phyloP scores from a whole-genome alignment of 2,329 filamentous ascomycete genomes.

The Epichloe elymi region DNA sequence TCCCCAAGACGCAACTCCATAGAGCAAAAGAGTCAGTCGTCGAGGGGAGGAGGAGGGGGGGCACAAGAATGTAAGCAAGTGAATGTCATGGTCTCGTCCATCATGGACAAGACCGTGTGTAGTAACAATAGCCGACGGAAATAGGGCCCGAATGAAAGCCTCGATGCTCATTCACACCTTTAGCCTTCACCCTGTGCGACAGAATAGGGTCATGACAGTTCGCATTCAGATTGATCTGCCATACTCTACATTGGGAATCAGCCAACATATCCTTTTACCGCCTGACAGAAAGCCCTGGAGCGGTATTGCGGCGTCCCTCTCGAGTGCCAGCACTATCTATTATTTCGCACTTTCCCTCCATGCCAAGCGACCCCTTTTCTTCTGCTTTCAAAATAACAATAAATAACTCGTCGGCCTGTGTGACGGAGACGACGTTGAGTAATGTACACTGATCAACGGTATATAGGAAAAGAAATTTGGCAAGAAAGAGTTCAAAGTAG shows the following conservation, averaged over 20 bases:
- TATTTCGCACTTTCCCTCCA: background rate
- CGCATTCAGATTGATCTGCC: constrained; percentile 13
- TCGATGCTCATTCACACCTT: no score
- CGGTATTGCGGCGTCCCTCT: background rate
- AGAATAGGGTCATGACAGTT: constrained; percentile 4
- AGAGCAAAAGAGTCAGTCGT: no score
- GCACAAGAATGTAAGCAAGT: no score
- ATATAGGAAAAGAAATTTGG: constrained; percentile 2
- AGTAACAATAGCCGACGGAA: no score
- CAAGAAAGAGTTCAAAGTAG: constrained; percentile 3
- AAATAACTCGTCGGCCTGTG: constrained; percentile 11
- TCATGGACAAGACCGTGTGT: no score
- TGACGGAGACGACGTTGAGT: constrained; percentile 15
- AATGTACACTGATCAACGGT: constrained; percentile 17
- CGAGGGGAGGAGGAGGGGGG: no score
- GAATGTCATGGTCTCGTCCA: no score
- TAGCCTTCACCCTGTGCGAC: background rate
- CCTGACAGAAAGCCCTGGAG: background rate
- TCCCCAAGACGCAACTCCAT: no score
- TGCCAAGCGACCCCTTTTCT: background rate
- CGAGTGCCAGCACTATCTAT: background rate
- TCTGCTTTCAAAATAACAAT: background rate
- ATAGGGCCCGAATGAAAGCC: no score
- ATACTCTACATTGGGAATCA: constrained; percentile 7
- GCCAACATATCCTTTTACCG: background rate